A percentile compares a stretch with the other conserved stretches of the same genome.
Evolutionary conservation across 2,329 filamentous ascomycete species (phyloP).

Genomic region (Elsinoe fawcettii): DNA sequence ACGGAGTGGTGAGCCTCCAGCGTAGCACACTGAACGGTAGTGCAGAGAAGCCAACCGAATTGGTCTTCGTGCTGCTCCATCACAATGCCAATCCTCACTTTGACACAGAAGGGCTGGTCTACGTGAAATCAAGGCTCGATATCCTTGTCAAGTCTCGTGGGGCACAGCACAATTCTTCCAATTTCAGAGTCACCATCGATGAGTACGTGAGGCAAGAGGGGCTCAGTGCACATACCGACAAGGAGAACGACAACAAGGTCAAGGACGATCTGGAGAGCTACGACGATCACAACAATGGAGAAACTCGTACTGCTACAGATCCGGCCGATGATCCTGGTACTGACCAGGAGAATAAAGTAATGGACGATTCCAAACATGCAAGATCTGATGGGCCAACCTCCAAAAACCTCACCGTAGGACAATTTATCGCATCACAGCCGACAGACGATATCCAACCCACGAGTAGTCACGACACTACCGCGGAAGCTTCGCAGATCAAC

Average conservation of each 20-base stretch:
- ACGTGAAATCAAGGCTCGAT: slow-evolving; percentile 1
- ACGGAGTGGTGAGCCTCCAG: slow-evolving; percentile 1
- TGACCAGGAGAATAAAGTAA: not conserved
- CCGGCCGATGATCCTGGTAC: not conserved
- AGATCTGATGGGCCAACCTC: not conserved
- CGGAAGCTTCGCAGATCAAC: not conserved
- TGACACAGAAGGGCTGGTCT: slow-evolving; percentile 1
- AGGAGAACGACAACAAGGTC: not conserved
- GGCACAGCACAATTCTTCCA: not conserved
- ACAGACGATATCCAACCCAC: not conserved
- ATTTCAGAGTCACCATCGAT: not conserved
- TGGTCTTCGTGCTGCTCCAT: slow-evolving; percentile 3
- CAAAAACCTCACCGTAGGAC: not conserved
- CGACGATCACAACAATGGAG: not conserved
- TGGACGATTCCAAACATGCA: not conserved
- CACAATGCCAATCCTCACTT: slow-evolving; percentile 9
- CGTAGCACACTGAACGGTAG: slow-evolving; percentile 12
- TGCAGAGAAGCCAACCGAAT: not conserved
- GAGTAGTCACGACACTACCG: not conserved
- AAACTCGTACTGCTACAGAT: not conserved
- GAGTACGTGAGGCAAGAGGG: not conserved
- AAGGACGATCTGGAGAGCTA: not conserved
- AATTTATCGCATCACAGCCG: not conserved
- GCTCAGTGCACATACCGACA: not conserved
- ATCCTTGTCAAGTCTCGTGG: not conserved